Conservation (phyloP, 768 basidiomycete genomes). For the Russula sp. region DNA sequence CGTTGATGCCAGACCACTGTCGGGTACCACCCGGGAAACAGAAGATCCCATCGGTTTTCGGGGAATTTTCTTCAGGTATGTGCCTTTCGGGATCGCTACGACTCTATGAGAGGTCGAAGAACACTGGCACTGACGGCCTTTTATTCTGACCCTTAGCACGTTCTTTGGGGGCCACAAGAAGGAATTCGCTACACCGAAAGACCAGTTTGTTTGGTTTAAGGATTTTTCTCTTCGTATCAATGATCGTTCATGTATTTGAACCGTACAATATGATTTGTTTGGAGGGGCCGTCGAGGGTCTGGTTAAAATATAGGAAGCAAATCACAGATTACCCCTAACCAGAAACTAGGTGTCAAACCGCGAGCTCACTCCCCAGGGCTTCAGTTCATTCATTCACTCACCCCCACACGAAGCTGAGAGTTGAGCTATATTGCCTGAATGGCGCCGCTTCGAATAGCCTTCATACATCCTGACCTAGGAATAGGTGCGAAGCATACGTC, state of each 20-base stretch:
- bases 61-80: conserved; percentile 70
- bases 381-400: background rate
- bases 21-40: background rate
- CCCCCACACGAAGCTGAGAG: background rate
- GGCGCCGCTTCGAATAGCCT: conserved; percentile 50
- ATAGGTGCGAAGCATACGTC: conserved; percentile 50
- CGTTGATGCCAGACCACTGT: background rate
- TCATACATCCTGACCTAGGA: conserved; percentile 92
- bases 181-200: conserved; percentile 59
- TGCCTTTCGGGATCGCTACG: background rate
- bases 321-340: background rate
- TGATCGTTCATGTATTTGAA: background rate
- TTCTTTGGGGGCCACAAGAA: conserved; percentile 73
- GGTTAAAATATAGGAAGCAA: background rate
- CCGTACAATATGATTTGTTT: background rate
- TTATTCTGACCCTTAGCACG: conserved; percentile 36
- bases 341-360: background rate
- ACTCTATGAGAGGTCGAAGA: too few relatives aligned
- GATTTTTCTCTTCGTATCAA: conserved; percentile 45
- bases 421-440: background rate
- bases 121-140: background rate
- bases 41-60: conserved; percentile 31
- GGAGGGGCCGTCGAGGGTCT: too few relatives aligned
- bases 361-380: too few relatives aligned
- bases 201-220: conserved; percentile 75